Percentiles rank a stretch among this genome's conserved stretches.
These are phyloP conservation scores for Paramecium tetraurelia DNA, from an alignment of 73 alveolate species.

Conservation along the genomic window DNA sequence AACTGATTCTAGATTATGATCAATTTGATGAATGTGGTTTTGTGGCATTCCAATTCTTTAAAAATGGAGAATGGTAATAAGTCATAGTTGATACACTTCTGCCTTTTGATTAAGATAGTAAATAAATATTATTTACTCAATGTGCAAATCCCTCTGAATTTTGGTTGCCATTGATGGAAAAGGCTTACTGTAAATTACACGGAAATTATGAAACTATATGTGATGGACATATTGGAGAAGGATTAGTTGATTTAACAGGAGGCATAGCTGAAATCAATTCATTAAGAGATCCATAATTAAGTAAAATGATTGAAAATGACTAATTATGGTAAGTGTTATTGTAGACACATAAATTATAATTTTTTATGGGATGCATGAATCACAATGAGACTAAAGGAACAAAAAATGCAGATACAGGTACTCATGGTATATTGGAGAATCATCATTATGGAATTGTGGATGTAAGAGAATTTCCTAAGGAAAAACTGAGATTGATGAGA, in stretches of 20 bases:
- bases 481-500: conserved; percentile 83
- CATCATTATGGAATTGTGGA: conserved; percentile 95
- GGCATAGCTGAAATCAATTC: conserved; percentile 91
- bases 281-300: conserved; percentile 84
- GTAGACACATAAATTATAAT: conserved; percentile 81
- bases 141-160: conserved; percentile 96
- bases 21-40: conserved; percentile 87
- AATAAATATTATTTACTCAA: conserved; percentile 83
- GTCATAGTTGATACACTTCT: conserved; percentile 96
- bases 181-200: conserved; percentile 98
- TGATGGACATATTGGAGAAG: conserved; percentile 94
- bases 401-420: conserved; percentile 95
- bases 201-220: conserved; percentile 91
- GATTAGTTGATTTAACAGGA: conserved; percentile 97
- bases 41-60: conserved; percentile 95
- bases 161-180: conserved; percentile 98
- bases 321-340: conserved; percentile 89
- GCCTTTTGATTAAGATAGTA: conserved; percentile 90
- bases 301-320: conserved; percentile 84
- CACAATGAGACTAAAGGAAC: conserved; percentile 94
- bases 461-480: conserved; percentile 89
- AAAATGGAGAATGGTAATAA: conserved; percentile 97
- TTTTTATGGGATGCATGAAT: conserved; percentile 94
- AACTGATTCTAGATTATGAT: conserved; percentile 76
- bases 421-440: conserved; percentile 91